Evolutionary conservation across 179 eudicot species (phyloP).

Genomic region (Beta lomatogona): DNA sequence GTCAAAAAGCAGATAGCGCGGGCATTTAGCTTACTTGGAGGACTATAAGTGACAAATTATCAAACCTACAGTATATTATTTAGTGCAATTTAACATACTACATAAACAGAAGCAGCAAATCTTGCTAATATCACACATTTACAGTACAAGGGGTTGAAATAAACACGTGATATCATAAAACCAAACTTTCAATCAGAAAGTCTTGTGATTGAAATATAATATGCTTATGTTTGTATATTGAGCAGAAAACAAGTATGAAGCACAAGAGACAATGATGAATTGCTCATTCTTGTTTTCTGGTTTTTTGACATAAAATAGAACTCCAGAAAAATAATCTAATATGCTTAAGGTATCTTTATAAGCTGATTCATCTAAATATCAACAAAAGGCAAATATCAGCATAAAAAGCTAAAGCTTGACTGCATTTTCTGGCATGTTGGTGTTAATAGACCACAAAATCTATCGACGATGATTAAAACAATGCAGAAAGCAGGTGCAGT

Average conservation of each 20-base stretch:
- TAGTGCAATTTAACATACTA: background rate
- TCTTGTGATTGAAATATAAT: background rate
- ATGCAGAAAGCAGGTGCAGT: background rate
- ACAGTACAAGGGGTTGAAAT: constrained; percentile 1
- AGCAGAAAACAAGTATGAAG: background rate
- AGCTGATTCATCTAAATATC: background rate
- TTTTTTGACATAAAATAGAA: background rate
- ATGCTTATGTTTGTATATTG: background rate
- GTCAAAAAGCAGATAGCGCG: background rate
- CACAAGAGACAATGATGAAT: background rate
- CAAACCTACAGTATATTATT: background rate
- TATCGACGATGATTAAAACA: background rate
- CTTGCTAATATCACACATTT: background rate
- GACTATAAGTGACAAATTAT: background rate
- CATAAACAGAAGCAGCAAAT: background rate
- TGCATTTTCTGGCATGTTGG: background rate
- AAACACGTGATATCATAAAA: background rate
- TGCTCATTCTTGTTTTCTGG: background rate
- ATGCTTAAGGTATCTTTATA: background rate
- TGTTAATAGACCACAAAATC: background rate
- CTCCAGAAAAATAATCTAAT: background rate
- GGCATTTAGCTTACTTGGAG: background rate
- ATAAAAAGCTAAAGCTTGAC: constrained; percentile 13
- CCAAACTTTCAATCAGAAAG: background rate
- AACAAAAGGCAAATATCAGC: background rate